Base-by-base conservation (phyloP, 2,329 filamentous ascomycete species). In the Fusarium sp. region DNA sequence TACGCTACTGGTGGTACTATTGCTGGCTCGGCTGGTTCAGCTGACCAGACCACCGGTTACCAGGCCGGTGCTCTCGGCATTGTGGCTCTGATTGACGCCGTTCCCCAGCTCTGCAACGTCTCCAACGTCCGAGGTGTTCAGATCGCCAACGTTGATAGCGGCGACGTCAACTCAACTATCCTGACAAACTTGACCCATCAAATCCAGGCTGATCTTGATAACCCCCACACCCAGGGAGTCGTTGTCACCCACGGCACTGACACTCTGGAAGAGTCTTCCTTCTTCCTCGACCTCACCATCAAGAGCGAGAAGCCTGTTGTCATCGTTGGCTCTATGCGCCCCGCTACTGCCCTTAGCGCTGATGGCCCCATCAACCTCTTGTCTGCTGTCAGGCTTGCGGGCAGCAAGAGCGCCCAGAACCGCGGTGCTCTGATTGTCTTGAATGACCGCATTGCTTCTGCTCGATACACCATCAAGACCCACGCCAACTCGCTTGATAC, bases 191-290 rank as follows among this genome's bases (percentile, higher is more conserved):
- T 89, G 16, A 80, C 83, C 4, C 80, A 84, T 11, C 77, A 80
- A 34, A 83, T 89, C 61, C 84, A 86, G 56, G 60, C 53, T 7
- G 84, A 85, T 57, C 76, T 88, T 2, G 82, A 83, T 23, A 73
- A 70, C 40, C 78, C 79, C 5, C 57, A 77, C 18, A 77, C 75
- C 16, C 75, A 79, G 77, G 88, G 84, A n/a, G 86, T 86, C 4
- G 86, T 90, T 3, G 79, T 92, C 48, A 90, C 89, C 0, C 89
- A 91, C 69, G 89, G 89, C 36, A 91, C 90, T 9, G 89, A 92
- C 71, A 89, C 87, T 0, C 80, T 91, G 0, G 89, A 90, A 71
- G 89, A 90, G 74, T 85, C 86, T 0, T 85, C 88, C 4, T 90
- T 90, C 79, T 90, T 90, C 79, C 77, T 91, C 6, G 86, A 90